Percentiles rank a stretch among this genome's conserved stretches.
These are phyloP conservation scores for Agaricus blazei DNA, from an alignment of 768 basidiomycete species.

Conservation along the genomic window DNA sequence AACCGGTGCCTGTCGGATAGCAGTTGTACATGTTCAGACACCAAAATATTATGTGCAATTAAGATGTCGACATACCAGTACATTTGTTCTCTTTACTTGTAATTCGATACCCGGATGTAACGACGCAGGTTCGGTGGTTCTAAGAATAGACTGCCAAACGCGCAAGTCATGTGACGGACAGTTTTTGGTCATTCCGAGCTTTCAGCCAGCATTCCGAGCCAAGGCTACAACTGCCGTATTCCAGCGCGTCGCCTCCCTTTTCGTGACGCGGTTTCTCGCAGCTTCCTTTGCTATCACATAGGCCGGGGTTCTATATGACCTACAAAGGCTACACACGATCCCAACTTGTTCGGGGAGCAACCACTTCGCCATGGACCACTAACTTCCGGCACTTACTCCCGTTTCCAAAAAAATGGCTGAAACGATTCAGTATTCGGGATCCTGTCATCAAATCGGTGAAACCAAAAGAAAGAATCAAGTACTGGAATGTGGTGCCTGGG, in stretches of 20 bases:
- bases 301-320: constrained; percentile 19
- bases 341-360: constrained; percentile 43
- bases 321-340: constrained; percentile 25
- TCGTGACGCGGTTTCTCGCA: neutral
- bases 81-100: neutral
- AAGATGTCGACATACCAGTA: constrained; percentile 4
- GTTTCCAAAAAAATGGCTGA: constrained; percentile 51
- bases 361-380: constrained; percentile 52
- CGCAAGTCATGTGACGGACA: constrained; percentile 13
- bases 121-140: constrained; percentile 4
- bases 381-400: constrained; percentile 62
- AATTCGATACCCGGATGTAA: neutral
- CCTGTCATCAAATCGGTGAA: constrained; percentile 50
- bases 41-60: constrained; percentile 2
- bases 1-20: constrained; percentile 26
- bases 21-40: neutral
- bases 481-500: constrained; percentile 86
- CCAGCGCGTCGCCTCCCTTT: constrained; percentile 3
- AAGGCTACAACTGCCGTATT: neutral
- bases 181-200: constrained; percentile 4
- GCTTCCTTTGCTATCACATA: neutral
- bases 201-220: neutral
- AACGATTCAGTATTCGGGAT: constrained; percentile 39
- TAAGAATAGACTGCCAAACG: neutral
- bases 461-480: constrained; percentile 68